Percentiles rank a stretch among this genome's conserved stretches.
Evolutionary conservation across 805 yeast genomes (phyloP).

Genomic region (Starmerella floricola): DNA sequence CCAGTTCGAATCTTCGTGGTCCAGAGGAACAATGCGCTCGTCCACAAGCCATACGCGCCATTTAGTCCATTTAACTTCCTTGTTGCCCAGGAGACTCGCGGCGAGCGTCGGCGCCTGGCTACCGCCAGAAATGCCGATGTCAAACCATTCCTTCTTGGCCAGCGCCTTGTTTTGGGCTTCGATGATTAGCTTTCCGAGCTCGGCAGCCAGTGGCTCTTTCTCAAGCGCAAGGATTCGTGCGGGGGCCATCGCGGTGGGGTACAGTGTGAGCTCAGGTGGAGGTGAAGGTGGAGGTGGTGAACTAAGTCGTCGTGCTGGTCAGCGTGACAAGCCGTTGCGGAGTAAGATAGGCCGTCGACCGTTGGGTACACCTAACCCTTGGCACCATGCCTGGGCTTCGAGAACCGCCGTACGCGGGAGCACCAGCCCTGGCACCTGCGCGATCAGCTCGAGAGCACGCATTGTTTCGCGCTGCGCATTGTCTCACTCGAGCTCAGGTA

Average conservation of each 20-base stretch:
- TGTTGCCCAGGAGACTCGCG: constrained; percentile 52
- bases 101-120: constrained; percentile 63
- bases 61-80: constrained; percentile 27
- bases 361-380: background rate
- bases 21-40: constrained; percentile 77
- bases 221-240: constrained; percentile 29
- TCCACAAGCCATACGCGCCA: constrained; percentile 71
- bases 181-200: constrained; percentile 54
- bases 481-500: too few species aligned
- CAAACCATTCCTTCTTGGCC: constrained; percentile 37
- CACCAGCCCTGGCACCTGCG: too few species aligned
- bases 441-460: too few species aligned
- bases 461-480: too few species aligned
- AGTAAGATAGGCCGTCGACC: background rate
- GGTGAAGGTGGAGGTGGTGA: background rate
- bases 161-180: constrained; percentile 52
- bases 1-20: constrained; percentile 74
- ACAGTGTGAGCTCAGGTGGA: too few species aligned
- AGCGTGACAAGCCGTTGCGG: background rate
- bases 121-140: constrained; percentile 83
- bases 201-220: constrained; percentile 47
- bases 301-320: background rate
- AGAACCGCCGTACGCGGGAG: too few species aligned
- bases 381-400: background rate
- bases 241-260: constrained; percentile 8